A percentile compares a stretch with the other conserved stretches of the same genome.
phyloP scores from a whole-genome alignment of 139 green algal genomes.

The Chlorella vulgaris region DNA sequence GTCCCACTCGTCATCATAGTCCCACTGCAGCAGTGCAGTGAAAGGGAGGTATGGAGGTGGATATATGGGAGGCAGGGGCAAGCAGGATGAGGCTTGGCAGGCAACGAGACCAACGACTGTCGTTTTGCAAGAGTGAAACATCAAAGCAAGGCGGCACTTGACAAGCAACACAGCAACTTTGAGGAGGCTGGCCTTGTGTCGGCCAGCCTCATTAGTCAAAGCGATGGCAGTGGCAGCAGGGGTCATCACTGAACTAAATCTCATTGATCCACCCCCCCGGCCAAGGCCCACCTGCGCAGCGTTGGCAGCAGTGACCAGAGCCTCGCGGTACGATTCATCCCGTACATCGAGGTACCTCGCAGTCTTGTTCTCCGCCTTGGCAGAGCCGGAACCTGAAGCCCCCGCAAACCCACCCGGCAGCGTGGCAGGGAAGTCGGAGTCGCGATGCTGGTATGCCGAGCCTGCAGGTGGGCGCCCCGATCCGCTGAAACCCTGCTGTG shows the following conservation, averaged over 20 bases:
- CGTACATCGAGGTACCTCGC: constrained; percentile 38
- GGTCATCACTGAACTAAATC: not conserved
- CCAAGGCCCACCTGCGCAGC: constrained; percentile 23
- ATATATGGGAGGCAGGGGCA: too few relatives aligned
- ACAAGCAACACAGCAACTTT: too few relatives aligned
- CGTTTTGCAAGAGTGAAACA: too few relatives aligned
- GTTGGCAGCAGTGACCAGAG: constrained; percentile 21
- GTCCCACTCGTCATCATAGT: constrained; percentile 90
- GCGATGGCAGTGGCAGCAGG: too few relatives aligned
- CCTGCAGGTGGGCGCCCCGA: too few relatives aligned
- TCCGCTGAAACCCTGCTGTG: too few relatives aligned
- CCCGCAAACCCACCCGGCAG: not conserved
- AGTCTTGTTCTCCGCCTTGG: constrained; percentile 26
- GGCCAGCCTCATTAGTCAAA: too few relatives aligned
- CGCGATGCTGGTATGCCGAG: constrained; percentile 1
- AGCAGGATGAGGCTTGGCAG: too few relatives aligned
- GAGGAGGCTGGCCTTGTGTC: too few relatives aligned
- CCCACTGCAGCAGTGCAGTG: constrained; percentile 58
- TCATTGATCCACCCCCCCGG: not conserved
- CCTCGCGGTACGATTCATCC: constrained; percentile 35
- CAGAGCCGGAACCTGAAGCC: not conserved
- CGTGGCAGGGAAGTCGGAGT: not conserved
- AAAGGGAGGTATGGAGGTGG: not conserved
- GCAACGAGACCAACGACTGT: too few relatives aligned
- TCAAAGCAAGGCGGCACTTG: too few relatives aligned